Conservation (phyloP, 257 asterid species). For the Forsythia viridissima region DNA sequence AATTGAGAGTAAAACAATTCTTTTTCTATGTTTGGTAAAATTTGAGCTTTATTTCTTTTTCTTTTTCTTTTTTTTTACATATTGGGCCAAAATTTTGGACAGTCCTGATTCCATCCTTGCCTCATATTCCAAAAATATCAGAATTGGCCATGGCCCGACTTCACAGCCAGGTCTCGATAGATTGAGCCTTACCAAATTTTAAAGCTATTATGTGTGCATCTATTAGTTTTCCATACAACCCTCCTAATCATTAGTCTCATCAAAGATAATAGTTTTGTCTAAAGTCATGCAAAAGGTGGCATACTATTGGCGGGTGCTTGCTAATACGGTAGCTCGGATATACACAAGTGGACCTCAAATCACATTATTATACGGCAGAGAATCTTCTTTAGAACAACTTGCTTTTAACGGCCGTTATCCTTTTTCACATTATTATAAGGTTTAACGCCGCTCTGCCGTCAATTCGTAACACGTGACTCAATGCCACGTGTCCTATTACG, state of each 20-base stretch:
- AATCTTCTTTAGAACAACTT: constrained; percentile 36
- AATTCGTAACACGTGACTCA: constrained; percentile 29
- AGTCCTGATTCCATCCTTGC: too few species aligned
- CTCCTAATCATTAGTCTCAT: not conserved
- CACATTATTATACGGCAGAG: constrained; percentile 38
- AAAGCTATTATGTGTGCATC: too few species aligned
- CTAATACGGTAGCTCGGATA: not conserved
- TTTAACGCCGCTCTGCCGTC: constrained; percentile 28
- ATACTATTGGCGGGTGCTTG: constrained; percentile 12
- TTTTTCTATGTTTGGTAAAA: too few species aligned
- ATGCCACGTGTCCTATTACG: constrained; percentile 35
- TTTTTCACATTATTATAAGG: not conserved
- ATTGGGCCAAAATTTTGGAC: too few species aligned
- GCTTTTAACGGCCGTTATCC: constrained; percentile 42
- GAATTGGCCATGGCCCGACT: too few species aligned
- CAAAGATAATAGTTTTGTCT: not conserved
- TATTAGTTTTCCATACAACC: not conserved
- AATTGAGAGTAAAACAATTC: too few species aligned
- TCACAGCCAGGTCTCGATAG: too few species aligned
- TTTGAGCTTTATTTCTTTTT: too few species aligned
- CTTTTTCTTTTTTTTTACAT: too few species aligned
- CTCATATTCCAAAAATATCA: too few species aligned
- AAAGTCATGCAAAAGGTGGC: not conserved
- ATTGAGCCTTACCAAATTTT: too few species aligned
- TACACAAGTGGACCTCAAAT: constrained; percentile 37